A percentile compares a stretch with the other conserved stretches of the same genome.
Evolutionary conservation across 495 filamentous ascomycete genomes (phyloP).

Genomic region (Glonium stellatum): DNA sequence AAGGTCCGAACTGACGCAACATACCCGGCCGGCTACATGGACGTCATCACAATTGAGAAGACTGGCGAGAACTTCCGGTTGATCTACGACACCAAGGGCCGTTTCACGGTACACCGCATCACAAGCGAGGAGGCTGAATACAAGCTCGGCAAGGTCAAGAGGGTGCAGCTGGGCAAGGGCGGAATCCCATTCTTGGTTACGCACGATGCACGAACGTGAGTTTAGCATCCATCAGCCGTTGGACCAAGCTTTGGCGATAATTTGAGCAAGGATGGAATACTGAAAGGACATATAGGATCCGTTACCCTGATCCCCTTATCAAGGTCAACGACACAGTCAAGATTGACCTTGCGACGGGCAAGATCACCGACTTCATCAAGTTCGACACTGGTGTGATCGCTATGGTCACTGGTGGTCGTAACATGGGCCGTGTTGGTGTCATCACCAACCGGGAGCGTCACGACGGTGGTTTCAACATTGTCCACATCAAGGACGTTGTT

Average conservation of each 20-base stretch:
- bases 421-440: conserved; percentile 99
- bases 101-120: conserved; percentile 99
- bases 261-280: conserved; percentile 27
- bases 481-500: conserved; percentile 98
- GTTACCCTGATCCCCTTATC: conserved; percentile 95
- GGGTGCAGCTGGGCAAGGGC: conserved; percentile 96
- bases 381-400: conserved; percentile 96
- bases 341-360: conserved; percentile 92
- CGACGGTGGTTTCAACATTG: conserved; percentile 99
- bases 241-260: conserved; percentile 56
- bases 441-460: conserved; percentile 99
- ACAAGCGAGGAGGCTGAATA: conserved; percentile 91
- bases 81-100: conserved; percentile 99
- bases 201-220: conserved; percentile 99
- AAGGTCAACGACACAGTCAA: conserved; percentile 99
- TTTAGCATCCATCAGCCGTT: conserved; percentile 51
- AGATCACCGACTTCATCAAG: conserved; percentile 90
- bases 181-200: conserved; percentile 99
- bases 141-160: conserved; percentile 99
- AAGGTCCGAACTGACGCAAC: conserved; percentile 99
- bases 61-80: conserved; percentile 99
- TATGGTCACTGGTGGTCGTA: conserved; percentile 97
- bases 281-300: conserved; percentile 62
- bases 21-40: conserved; percentile 98
- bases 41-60: conserved; percentile 98